phyloP scores from a whole-genome alignment of 2,329 filamentous ascomycete genomes.

The Fusarium illudens region DNA sequence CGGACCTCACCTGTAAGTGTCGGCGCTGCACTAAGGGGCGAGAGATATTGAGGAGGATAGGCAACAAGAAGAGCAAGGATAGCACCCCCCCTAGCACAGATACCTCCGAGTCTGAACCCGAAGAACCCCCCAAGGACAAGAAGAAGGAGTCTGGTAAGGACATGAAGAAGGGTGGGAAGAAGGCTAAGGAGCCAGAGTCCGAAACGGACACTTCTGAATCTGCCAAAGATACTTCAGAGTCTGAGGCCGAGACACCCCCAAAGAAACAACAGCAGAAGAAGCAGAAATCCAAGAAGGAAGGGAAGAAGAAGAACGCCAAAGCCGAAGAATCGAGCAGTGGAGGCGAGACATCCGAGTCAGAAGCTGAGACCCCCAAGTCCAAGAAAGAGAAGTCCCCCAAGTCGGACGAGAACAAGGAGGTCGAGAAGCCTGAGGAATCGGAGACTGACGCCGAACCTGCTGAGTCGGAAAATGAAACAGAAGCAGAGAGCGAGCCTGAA shows the following conservation, averaged over 20 bases:
- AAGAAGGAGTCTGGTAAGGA: conserved; percentile 33
- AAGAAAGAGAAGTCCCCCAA: conserved; percentile 25
- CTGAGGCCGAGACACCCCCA: conserved; percentile 21
- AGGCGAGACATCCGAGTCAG: conserved; percentile 27
- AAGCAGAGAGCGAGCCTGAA: conserved; percentile 23
- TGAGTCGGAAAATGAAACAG: conserved; percentile 24
- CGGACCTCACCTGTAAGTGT: conserved; percentile 46
- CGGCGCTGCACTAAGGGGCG: conserved; percentile 36
- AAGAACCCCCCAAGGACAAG: conserved; percentile 26
- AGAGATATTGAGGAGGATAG: conserved; percentile 33
- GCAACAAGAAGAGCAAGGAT: conserved; percentile 29
- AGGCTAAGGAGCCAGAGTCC: conserved; percentile 32
- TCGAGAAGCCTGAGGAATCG: conserved; percentile 17
- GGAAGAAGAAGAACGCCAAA: conserved; percentile 25
- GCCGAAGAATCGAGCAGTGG: conserved; percentile 3
- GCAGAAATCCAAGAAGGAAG: conserved; percentile 29
- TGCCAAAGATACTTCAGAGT: conserved; percentile 30
- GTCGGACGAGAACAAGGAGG: conserved; percentile 12
- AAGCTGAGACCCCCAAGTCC: conserved; percentile 20
- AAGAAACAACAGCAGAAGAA: conserved; percentile 31
- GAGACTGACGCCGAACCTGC: conserved; percentile 25
- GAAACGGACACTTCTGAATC: conserved; percentile 41
- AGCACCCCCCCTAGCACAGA: conserved; percentile 8
- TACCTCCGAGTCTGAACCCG: conserved; percentile 35
- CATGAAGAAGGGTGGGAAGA: conserved; percentile 34